phyloP scores from a whole-genome alignment of 108 stramenopile species.

The Cyclotella distinguenda region DNA sequence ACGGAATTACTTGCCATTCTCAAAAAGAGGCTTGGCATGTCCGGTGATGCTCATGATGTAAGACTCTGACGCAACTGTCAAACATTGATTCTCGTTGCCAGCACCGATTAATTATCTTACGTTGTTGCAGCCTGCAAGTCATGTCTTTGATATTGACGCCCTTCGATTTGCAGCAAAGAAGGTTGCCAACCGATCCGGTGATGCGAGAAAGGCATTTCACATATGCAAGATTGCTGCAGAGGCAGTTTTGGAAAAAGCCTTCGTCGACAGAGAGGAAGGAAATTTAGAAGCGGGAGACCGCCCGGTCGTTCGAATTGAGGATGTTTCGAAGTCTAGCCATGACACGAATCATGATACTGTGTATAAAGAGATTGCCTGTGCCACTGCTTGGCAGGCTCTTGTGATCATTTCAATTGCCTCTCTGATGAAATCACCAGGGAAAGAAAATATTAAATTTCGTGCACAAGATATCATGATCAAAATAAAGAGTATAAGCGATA shows the following conservation, averaged over 20 bases:
- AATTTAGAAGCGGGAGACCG: slow-evolving; percentile 3
- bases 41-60: slow-evolving; percentile 5
- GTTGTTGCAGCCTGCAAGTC: slow-evolving; percentile 7
- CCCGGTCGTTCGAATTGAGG: slow-evolving; percentile 57
- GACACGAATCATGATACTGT: slow-evolving; percentile 57
- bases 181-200: slow-evolving; percentile 85
- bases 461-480: slow-evolving; percentile 72
- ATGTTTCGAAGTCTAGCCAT: slow-evolving; percentile 65
- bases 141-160: slow-evolving; percentile 73
- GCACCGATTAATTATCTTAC: slow-evolving; percentile 5
- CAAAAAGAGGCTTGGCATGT: slow-evolving; percentile 56
- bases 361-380: slow-evolving; percentile 50
- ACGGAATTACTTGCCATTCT: slow-evolving; percentile 60
- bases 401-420: slow-evolving; percentile 70
- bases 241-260: slow-evolving; percentile 47
- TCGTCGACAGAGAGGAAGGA: slow-evolving; percentile 22
- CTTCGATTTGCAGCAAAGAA: slow-evolving; percentile 88
- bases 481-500: slow-evolving; percentile 70
- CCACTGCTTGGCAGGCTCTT: slow-evolving; percentile 69
- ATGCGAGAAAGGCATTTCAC: slow-evolving; percentile 92
- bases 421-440: slow-evolving; percentile 39
- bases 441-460: slow-evolving; percentile 60
- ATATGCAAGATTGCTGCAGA: slow-evolving; percentile 89
- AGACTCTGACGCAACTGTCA: neutral
- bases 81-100: neutral